Conservation (phyloP, 2,329 filamentous ascomycete genomes). For the Cercospora janseana region DNA sequence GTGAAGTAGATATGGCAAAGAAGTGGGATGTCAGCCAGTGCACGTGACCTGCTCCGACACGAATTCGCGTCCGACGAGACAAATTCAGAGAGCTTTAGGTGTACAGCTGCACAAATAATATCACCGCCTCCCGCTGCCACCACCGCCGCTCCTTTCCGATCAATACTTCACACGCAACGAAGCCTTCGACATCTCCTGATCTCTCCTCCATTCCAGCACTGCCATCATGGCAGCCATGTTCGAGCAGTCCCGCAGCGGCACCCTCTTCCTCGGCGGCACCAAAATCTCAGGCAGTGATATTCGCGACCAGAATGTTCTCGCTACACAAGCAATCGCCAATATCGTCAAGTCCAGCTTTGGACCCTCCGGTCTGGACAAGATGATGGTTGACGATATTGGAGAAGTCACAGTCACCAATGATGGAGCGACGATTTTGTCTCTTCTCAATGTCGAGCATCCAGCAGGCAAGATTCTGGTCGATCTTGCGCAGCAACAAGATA, state of each 20-base stretch:
- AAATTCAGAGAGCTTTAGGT: conserved; percentile 6
- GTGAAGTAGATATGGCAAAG: not conserved
- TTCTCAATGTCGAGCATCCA: conserved; percentile 96
- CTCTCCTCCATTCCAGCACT: not conserved
- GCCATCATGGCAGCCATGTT: conserved; percentile 85
- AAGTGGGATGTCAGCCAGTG: not conserved
- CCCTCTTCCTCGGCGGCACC: conserved; percentile 91
- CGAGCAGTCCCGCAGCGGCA: conserved; percentile 91
- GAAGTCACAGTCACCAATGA: conserved; percentile 99
- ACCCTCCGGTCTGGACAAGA: conserved; percentile 95
- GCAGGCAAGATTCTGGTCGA: conserved; percentile 98
- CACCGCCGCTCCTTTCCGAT: not conserved
- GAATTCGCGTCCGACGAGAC: conserved; percentile 7
- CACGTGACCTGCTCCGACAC: not conserved
- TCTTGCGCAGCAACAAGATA: conserved; percentile 96
- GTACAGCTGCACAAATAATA: not conserved
- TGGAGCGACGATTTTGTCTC: conserved; percentile 90
- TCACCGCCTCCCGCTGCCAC: not conserved
- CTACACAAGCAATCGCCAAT: conserved; percentile 96
- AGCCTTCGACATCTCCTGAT: not conserved
- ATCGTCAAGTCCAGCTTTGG: conserved; percentile 99
- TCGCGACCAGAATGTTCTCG: conserved; percentile 93
- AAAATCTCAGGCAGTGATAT: conserved; percentile 98
- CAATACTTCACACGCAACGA: not conserved
- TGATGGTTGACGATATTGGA: conserved; percentile 99